Base-by-base conservation (phyloP, 257 asterid species). In the Solanum verrucosum region DNA sequence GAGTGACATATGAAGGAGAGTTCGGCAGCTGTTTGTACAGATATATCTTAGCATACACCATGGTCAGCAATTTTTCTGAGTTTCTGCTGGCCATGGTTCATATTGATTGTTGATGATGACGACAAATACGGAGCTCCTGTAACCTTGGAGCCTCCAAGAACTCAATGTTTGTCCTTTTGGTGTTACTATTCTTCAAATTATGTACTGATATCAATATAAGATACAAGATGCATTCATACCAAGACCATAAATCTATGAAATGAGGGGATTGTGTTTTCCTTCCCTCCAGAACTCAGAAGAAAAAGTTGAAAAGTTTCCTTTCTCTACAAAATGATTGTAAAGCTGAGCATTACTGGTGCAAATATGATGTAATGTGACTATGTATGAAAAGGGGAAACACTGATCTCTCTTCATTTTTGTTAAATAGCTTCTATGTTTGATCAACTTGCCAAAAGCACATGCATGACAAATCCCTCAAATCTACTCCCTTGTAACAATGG, bases 1-100 rank as follows among this genome's bases (percentile, higher is more conserved):
- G 59, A 89, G 89, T 85, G 90, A 87, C 84, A 88, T 91, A 74
- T 88, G 87, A 90, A 87, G 65, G 65, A 85, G 77, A 71, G 42
- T 25, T 7, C 14, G 7, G 13, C 21, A 85, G 7, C 82, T 65
- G 12, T 27, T 73, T 85, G 82, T 85, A 74, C n/a, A 85, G 88
- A 90, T 71, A 38, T 40, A 56, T 11, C 49, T 20, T 46, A 87
- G 42, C 44, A 37, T 13, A 86, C 46, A 71, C 84, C 68, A 82
- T 65, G 75, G 11, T 38, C 46, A 40, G 85, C 81, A 88, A 86
- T 87, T 90, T 88, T 74, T 87, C 88, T 84, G 89, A 77, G 83
- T 83, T 82, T 81, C 88, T 83, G 93, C 89, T 75, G 88, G 87
- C 89, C 86, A 70, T 72, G 86, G 42, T 81, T 7, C 85, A 16